Evolutionary conservation across 2,329 filamentous ascomycete genomes (phyloP).

Genomic region (Pseudocercospora cruenta): DNA sequence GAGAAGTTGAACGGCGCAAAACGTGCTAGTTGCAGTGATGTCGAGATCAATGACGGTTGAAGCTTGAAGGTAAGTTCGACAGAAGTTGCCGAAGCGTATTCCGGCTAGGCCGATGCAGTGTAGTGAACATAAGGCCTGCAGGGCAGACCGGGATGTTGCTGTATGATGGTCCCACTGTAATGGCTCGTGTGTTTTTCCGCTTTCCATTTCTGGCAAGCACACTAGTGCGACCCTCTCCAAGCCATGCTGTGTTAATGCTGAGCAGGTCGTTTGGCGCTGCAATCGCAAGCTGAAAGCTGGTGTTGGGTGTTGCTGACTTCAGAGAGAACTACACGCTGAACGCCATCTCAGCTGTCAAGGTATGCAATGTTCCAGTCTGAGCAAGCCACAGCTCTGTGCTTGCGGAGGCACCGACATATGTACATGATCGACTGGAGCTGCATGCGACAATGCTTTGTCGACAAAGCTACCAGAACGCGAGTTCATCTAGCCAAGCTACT

Average conservation of each 20-base stretch:
- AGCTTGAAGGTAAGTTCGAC: slow-evolving; percentile 1
- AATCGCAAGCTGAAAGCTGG: background rate
- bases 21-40: background rate
- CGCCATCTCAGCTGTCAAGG: background rate
- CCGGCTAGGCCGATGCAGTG: background rate
- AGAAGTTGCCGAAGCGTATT: background rate
- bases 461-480: background rate
- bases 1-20: background rate
- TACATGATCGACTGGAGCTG: background rate
- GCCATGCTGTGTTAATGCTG: background rate
- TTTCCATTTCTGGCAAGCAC: background rate
- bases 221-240: background rate
- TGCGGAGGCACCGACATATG: background rate
- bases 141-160: background rate
- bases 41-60: background rate
- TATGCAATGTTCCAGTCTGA: background rate
- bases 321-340: background rate
- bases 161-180: background rate
- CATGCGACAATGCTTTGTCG: background rate
- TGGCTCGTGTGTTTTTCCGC: background rate
- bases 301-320: background rate
- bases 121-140: slow-evolving; percentile 3
- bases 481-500: background rate
- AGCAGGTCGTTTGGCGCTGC: background rate
- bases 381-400: background rate